phyloP scores from a whole-genome alignment of 2,329 filamentous ascomycete genomes.

The Corynespora cassiicola region DNA sequence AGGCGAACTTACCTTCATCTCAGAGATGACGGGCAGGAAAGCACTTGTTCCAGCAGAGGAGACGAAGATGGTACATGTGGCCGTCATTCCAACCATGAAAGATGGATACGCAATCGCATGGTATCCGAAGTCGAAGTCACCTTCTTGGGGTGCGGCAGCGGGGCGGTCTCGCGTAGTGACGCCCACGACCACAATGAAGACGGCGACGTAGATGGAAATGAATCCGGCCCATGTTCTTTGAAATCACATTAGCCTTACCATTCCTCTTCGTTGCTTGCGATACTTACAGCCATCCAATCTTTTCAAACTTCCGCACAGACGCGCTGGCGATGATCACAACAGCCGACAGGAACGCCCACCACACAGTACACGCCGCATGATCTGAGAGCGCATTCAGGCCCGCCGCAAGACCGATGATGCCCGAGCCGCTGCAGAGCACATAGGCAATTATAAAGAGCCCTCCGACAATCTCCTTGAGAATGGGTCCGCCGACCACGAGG shows the following conservation, averaged over 20 bases:
- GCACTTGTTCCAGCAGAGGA: conserved; percentile 64
- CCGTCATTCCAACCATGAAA: conserved; percentile 64
- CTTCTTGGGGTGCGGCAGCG: conserved; percentile 64
- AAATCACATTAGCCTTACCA: neutral
- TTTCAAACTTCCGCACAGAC: conserved; percentile 64
- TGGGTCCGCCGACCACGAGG: conserved; percentile 57
- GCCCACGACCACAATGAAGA: conserved; percentile 63
- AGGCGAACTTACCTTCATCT: conserved; percentile 56
- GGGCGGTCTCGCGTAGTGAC: conserved; percentile 63
- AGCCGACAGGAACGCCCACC: conserved; percentile 62
- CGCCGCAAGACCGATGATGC: conserved; percentile 65
- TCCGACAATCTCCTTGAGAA: conserved; percentile 60
- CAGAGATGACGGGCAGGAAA: conserved; percentile 69
- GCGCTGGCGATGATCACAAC: conserved; percentile 57
- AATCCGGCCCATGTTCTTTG: conserved; percentile 63
- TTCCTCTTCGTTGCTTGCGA: neutral
- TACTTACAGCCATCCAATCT: conserved; percentile 62
- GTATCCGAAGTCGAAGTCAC: conserved; percentile 65
- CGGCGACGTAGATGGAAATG: conserved; percentile 61
- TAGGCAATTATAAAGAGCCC: conserved; percentile 63
- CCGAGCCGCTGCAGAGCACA: conserved; percentile 61
- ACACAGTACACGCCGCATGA: conserved; percentile 66
- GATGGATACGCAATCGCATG: conserved; percentile 60
- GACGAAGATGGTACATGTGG: conserved; percentile 63
- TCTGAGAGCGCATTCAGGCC: conserved; percentile 66